Evolutionary conservation across 1,284 basidiomycete species (phyloP), one percentile per base, ranked within the genome.

Genomic region (Dichomitus squalens): DNA sequence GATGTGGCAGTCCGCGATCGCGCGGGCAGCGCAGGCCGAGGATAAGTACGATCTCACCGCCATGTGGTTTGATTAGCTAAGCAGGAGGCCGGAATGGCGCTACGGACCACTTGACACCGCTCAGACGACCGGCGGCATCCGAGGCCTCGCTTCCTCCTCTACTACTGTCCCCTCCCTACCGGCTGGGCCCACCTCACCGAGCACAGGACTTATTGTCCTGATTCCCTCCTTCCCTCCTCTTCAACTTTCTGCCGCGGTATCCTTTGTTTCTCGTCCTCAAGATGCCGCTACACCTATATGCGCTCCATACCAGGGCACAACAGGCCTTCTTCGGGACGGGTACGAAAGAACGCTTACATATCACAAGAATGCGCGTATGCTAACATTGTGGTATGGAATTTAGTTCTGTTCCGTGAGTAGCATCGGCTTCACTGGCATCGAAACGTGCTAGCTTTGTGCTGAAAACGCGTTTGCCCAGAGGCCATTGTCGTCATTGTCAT

Each of bases 261-360:
- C 27, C 34, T 54, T 41, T 29, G 52, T 52, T 58, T 52, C 53
- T 34, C 27, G n/a, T 35, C 35, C 46, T 39, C 48, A 68, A 60
- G 66, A 90, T 90, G 88, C 82, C 85, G 55, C 75, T 84, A 12
- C 35, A n/a, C 48, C 85, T 87, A 77, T 81, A 82, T 25, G 75
- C 90, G 46, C 74, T 90, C 53, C 82, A 82, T 27, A 88, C 87
- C 33, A 78, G 79, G 59, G 82, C 88, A 29, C 88, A 90, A 67
- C 76, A 77, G 61, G 83, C 81, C 49, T 89, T 89, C 72, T 81
- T 89, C 61, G 71, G 73, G 55, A 89, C 84, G 59, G 83, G 87
- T 88, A 69, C 66, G 82, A 64, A 8, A 39, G 25, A 55, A 46
- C n/a, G 27, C 40, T 50, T 21, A 29, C 5, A 21, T 34, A 12